A percentile compares a stretch with the other conserved stretches of the same genome.
These are phyloP conservation scores for Suillus alpinus DNA, from an alignment of 768 basidiomycete species.

Conservation along the genomic window DNA sequence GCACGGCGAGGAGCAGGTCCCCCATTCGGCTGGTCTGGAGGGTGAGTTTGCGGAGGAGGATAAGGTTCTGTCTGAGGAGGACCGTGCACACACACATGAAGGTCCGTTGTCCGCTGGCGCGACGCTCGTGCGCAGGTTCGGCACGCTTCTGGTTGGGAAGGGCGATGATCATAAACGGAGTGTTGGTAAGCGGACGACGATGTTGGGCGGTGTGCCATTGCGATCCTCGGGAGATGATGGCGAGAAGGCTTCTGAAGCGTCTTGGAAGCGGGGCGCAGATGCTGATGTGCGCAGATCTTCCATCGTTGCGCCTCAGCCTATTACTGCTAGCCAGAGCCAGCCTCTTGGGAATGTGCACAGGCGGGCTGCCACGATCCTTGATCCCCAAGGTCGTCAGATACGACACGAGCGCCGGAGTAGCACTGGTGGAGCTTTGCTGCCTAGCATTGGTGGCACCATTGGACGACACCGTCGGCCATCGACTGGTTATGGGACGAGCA, in stretches of 20 bases:
- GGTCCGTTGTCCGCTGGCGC: constrained; percentile 54
- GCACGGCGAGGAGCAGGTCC: constrained; percentile 40
- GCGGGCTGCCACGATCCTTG: constrained; percentile 74
- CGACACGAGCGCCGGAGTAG: constrained; percentile 78
- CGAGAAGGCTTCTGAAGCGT: constrained; percentile 26
- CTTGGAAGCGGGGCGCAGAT: constrained; percentile 14
- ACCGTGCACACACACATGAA: constrained; percentile 17
- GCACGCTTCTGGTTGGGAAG: constrained; percentile 58
- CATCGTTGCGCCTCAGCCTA: constrained; percentile 26
- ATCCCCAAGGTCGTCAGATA: constrained; percentile 58
- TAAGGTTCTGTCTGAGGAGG: constrained; percentile 20
- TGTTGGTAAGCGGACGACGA: constrained; percentile 47
- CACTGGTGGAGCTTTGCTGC: constrained; percentile 61
- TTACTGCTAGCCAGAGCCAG: constrained; percentile 49
- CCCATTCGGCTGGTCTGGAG: constrained; percentile 69
- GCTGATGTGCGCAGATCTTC: constrained; percentile 18
- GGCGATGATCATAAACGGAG: constrained; percentile 42
- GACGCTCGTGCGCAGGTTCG: constrained; percentile 76
- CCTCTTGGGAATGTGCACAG: constrained; percentile 61
- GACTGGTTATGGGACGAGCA: constrained; percentile 49
- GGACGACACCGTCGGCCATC: constrained; percentile 71
- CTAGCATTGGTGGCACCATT: constrained; percentile 50
- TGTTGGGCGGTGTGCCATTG: constrained; percentile 42
- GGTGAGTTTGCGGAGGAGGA: constrained; percentile 48
- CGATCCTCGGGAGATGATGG: constrained; percentile 37